Base-by-base conservation (phyloP, 768 basidiomycete genomes). In the Dentipellis fragilis region DNA sequence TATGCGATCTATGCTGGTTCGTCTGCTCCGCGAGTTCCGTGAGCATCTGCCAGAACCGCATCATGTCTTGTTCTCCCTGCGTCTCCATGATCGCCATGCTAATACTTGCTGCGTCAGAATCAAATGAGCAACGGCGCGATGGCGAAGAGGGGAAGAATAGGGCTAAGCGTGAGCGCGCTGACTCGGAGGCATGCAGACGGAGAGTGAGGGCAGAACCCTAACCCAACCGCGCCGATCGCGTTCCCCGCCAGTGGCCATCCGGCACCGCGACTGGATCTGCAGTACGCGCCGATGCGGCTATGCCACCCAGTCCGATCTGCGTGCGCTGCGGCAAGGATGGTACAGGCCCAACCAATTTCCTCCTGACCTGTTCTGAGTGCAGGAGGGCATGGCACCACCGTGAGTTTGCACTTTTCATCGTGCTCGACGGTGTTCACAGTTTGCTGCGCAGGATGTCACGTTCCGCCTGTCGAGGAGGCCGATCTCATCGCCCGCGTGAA, bases 21-120 rank as follows among this genome's bases (percentile, higher is more conserved):
- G 96, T 76, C 68, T 93, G 88, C 59, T 89, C 87, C 39, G 87
- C 81, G 39, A 96, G 80, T 68, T 94, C 91, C 21, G 80, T 76
- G 42, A 95, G 83, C 21, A 85, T 68, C 35, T 72, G 65, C 79
- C 84, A 81, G 50, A 90, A 76, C 52, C 80, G 83, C 63, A 73
- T 70, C 36, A 85, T 72, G 55, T 84, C 83, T 60, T 79, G 71
- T 55, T 87, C 85, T 59, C 72, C 74, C 55, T 65, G 55, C 40
- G 60, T 60, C 60, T 84, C 80, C 63, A 84, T 67, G 61, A 83
- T 77, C 57, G 77, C 78, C 81, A 83, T 83, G 19, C 42, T 10
- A 19, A 17, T 34, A 14, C 19, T 14, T 35, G 29, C 36, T n/a
- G 50, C n/a, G 29, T 9, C 42, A 45, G 42, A 29, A 29, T 6